Percentiles rank a stretch among this genome's conserved stretches.
Evolutionary conservation across 1,284 basidiomycete genomes (phyloP).

Genomic region (Omphalotus olearius): DNA sequence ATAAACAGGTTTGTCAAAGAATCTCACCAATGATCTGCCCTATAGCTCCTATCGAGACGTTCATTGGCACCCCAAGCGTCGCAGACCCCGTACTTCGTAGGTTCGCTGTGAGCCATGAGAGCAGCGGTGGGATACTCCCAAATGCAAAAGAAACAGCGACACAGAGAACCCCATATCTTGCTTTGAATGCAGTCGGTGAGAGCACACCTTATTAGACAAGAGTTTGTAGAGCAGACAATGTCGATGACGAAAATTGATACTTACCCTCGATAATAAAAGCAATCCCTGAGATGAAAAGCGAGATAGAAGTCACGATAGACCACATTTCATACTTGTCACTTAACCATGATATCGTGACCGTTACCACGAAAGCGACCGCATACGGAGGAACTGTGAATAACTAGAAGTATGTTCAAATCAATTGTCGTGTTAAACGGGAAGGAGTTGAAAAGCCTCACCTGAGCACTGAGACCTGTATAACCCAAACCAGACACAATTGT

Average conservation of each 20-base stretch:
- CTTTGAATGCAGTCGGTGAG: conserved; percentile 13
- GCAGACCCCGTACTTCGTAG: conserved; percentile 27
- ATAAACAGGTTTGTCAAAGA: neutral
- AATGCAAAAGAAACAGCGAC: conserved; percentile 32
- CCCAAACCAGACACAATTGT: conserved; percentile 39
- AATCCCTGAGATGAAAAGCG: conserved; percentile 25
- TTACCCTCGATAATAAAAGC: conserved; percentile 17
- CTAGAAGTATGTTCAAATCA: neutral
- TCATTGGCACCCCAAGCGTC: conserved; percentile 33
- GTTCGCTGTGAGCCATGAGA: conserved; percentile 36
- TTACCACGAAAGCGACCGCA: conserved; percentile 32
- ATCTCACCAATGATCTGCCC: conserved; percentile 27
- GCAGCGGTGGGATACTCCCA: conserved; percentile 29
- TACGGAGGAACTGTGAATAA: conserved; percentile 57
- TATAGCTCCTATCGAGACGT: conserved; percentile 31
- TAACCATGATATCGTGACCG: conserved; percentile 20
- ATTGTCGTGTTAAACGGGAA: no score
- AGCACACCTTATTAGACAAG: conserved; percentile 5
- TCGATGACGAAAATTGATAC: neutral
- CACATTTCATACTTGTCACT: conserved; percentile 16
- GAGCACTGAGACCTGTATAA: conserved; percentile 40
- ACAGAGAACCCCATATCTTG: conserved; percentile 32
- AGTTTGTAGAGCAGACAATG: neutral
- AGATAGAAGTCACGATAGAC: neutral
- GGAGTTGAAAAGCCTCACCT: conserved; percentile 17